Evolutionary conservation across 2,329 filamentous ascomycete species (phyloP), one percentile per base, ranked within the genome.

Genomic region (Lizonia empirigonia): DNA sequence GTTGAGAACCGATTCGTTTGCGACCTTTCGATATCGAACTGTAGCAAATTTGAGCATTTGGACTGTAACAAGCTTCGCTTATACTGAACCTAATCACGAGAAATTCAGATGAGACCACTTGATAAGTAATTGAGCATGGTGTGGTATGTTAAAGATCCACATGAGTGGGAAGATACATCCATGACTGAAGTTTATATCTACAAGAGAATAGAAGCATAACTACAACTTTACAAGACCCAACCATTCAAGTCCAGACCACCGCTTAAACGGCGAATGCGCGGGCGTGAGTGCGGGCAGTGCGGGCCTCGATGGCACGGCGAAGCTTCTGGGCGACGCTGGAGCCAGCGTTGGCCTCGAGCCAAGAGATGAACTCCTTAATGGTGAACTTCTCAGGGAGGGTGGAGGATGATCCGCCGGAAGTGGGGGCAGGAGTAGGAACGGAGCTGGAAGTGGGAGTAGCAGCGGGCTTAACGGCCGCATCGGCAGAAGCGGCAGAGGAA

Each of bases 361-460:
- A 71, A 6, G 64, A 48, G 45, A 72, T 59, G 59, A 71, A 71
- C 53, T 60, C 59, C 44, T 69, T 60, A n/a, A 70, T 57, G 37
- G 68, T 70, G 59, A 70, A 71, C 45, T 60, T 53, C 56, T 68
- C 41, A 8, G 68, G 68, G 29, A 69, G 59, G 37, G 37, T 46
- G 45, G 59, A 53, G 23, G 61, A 38, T 19, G 56, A 50, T 37
- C 60, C 24, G n/a, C 40, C 37, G n/a, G 60, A 12, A 27, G 56
- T 46, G 15, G 53, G 36, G 4, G 53, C 49, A 24, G 41, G 51
- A 16, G 41, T 37, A 12, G 52, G 35, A 15, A 45, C 32, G 32
- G 56, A 29, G 15, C 57, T 44, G 9, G 58, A 36, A 13, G 54
- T 37, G n/a, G 58, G 18, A 18, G 53, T 41, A 9, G 63, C 34